These are phyloP conservation scores for Podaxis sp. DNA, from an alignment of 768 basidiomycete species.

Conservation along the genomic window DNA sequence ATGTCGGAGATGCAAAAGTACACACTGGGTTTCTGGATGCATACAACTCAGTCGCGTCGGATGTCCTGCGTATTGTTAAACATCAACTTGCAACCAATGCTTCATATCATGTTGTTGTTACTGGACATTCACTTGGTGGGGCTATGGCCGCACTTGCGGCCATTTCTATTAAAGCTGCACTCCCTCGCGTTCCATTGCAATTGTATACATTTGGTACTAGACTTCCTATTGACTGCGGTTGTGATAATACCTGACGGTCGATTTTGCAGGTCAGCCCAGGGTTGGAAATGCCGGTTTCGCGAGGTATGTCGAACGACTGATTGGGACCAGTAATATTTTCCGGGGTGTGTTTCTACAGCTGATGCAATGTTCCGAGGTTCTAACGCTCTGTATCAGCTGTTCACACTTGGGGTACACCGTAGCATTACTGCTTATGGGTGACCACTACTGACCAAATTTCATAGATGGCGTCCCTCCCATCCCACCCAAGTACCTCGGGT, in stretches of 20 bases:
- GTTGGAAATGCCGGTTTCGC: slow-evolving; percentile 42
- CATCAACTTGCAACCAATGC: slow-evolving; percentile 22
- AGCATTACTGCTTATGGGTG: background rate
- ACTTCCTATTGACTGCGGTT: background rate
- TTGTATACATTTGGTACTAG: slow-evolving; percentile 47
- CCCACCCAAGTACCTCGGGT: slow-evolving; percentile 41
- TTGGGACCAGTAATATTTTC: slow-evolving; percentile 38
- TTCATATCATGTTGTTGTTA: slow-evolving; percentile 29
- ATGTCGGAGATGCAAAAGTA: slow-evolving; percentile 22
- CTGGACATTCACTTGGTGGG: slow-evolving; percentile 36
- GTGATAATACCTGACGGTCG: background rate
- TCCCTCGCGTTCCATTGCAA: slow-evolving; percentile 23
- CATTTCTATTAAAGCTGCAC: slow-evolving; percentile 27
- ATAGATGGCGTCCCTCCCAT: slow-evolving; percentile 53
- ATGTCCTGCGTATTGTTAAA: slow-evolving; percentile 23
- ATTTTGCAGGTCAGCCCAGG: slow-evolving; percentile 44
- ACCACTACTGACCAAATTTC: background rate
- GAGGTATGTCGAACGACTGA: slow-evolving; percentile 32
- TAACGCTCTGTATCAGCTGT: slow-evolving; percentile 22
- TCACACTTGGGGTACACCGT: slow-evolving; percentile 37
- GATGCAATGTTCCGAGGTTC: background rate
- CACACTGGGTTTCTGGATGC: slow-evolving; percentile 29
- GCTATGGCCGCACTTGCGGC: slow-evolving; percentile 33
- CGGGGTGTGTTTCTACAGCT: slow-evolving; percentile 30
- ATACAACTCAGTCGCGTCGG: slow-evolving; percentile 27